phyloP scores from a whole-genome alignment of 371 early-diverging fungal species.

The Mortierella sp. region DNA sequence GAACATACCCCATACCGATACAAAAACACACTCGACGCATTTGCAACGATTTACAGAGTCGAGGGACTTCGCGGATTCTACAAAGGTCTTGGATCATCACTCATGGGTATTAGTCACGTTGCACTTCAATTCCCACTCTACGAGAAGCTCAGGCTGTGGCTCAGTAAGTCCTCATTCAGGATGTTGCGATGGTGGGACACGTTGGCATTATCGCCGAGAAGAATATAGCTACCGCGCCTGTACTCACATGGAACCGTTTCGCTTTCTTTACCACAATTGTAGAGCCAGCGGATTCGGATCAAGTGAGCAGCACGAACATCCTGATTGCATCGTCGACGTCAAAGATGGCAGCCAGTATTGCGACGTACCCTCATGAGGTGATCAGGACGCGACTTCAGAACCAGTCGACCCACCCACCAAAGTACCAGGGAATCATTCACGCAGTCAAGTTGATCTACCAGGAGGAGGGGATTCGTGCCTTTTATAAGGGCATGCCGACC shows the following conservation, averaged over 20 bases:
- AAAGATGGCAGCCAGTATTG: slow-evolving; percentile 90
- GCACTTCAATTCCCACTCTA: slow-evolving; percentile 97
- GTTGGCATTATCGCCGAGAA: not conserved
- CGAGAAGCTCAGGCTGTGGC: slow-evolving; percentile 84
- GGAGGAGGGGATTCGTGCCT: slow-evolving; percentile 87
- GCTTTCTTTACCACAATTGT: not conserved
- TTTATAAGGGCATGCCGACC: slow-evolving; percentile 91
- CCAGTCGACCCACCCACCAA: slow-evolving; percentile 78
- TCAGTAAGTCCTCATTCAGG: slow-evolving; percentile 62
- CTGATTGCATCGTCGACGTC: slow-evolving; percentile 86
- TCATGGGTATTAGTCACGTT: slow-evolving; percentile 94
- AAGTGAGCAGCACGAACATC: slow-evolving; percentile 69
- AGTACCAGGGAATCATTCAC: slow-evolving; percentile 85
- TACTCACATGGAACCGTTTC: not conserved
- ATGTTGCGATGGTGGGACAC: not conserved
- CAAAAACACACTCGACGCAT: slow-evolving; percentile 79
- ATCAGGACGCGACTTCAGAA: slow-evolving; percentile 93
- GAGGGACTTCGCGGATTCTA: slow-evolving; percentile 88
- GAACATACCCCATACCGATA: slow-evolving; percentile 78
- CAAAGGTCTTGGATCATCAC: slow-evolving; percentile 90
- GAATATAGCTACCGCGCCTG: not conserved
- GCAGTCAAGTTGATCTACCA: slow-evolving; percentile 75
- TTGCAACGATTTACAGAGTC: slow-evolving; percentile 72
- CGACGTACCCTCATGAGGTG: slow-evolving; percentile 94
- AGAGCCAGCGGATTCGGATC: slow-evolving; percentile 51